A percentile compares a stretch with the other conserved stretches of the same genome.
These are phyloP conservation scores for Pichia terricola DNA, from an alignment of 1,139 yeast genomes.

Conservation along the genomic window DNA sequence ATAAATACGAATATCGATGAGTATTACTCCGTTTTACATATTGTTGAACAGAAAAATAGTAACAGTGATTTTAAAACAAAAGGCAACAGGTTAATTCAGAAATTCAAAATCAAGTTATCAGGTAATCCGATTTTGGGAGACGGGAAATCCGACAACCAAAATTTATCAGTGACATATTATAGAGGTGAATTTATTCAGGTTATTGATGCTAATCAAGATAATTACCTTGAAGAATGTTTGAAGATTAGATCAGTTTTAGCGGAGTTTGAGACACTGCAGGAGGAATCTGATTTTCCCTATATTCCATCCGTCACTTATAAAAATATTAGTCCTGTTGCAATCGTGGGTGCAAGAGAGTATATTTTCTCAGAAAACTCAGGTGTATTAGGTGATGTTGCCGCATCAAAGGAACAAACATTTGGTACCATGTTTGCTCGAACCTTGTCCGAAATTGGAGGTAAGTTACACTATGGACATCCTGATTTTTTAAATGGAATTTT, in stretches of 20 bases:
- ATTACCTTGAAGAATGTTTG: conserved; percentile 75
- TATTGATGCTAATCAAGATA: conserved; percentile 83
- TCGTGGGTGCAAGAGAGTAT: conserved; percentile 81
- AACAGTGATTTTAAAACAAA: conserved; percentile 22
- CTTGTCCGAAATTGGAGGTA: conserved; percentile 77
- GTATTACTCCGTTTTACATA: conserved; percentile 43
- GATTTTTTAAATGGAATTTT: conserved; percentile 77
- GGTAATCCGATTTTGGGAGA: conserved; percentile 88
- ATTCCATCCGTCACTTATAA: conserved; percentile 35
- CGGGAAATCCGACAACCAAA: conserved; percentile 85
- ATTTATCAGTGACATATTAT: conserved; percentile 63
- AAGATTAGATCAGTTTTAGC: conserved; percentile 69
- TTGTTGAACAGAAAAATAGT: conserved; percentile 31
- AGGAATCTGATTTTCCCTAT: conserved; percentile 30
- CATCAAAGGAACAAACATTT: conserved; percentile 89
- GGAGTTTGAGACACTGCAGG: conserved; percentile 61
- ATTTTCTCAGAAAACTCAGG: conserved; percentile 84
- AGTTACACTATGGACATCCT: conserved; percentile 87
- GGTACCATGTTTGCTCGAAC: conserved; percentile 86
- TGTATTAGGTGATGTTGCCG: conserved; percentile 83
- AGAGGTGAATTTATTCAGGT: conserved; percentile 85
- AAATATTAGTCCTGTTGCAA: conserved; percentile 55
- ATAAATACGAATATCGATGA: conserved; percentile 23
- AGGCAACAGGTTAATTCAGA: conserved; percentile 36
- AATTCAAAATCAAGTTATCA: conserved; percentile 51